Conservation (phyloP, 768 basidiomycete genomes). For the Pleurotus cornucopiae region DNA sequence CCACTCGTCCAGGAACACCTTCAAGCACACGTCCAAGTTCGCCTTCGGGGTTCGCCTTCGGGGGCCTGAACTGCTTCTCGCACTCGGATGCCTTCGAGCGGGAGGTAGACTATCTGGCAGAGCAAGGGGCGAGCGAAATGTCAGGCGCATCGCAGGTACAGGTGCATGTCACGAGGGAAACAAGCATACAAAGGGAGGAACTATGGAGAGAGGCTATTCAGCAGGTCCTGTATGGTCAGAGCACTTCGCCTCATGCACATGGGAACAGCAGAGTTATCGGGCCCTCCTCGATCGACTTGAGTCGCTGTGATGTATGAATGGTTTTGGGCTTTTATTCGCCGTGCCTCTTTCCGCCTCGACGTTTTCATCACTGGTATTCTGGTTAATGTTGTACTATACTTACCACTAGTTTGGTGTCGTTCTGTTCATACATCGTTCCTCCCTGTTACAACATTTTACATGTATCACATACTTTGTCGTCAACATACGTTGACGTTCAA, state of each 20-base stretch:
- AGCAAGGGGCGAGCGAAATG: neutral
- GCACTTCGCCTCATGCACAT: neutral
- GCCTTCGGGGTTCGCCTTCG: neutral
- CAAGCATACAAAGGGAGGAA: constrained; percentile 4
- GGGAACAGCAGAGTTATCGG: too few species aligned
- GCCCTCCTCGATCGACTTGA: too few species aligned
- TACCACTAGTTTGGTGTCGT: too few species aligned
- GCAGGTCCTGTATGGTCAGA: constrained; percentile 8
- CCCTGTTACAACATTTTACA: too few species aligned
- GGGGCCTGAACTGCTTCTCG: constrained; percentile 3
- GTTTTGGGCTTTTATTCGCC: too few species aligned
- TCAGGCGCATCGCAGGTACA: neutral
- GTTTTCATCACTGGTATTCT: too few species aligned
- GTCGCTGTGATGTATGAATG: too few species aligned
- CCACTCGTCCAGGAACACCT: constrained; percentile 6
- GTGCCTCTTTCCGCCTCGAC: too few species aligned
- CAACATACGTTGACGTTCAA: too few species aligned
- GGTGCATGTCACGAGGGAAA: constrained; percentile 5
- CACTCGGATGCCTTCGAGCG: constrained; percentile 5
- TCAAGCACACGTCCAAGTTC: constrained; percentile 6
- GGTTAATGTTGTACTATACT: too few species aligned
- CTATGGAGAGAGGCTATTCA: constrained; percentile 9
- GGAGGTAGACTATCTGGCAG: constrained; percentile 3
- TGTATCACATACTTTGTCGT: too few species aligned
- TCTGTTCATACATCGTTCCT: too few species aligned